Conservation (phyloP, 495 filamentous ascomycete species). For the Friedmanniomyces endolithicus region DNA sequence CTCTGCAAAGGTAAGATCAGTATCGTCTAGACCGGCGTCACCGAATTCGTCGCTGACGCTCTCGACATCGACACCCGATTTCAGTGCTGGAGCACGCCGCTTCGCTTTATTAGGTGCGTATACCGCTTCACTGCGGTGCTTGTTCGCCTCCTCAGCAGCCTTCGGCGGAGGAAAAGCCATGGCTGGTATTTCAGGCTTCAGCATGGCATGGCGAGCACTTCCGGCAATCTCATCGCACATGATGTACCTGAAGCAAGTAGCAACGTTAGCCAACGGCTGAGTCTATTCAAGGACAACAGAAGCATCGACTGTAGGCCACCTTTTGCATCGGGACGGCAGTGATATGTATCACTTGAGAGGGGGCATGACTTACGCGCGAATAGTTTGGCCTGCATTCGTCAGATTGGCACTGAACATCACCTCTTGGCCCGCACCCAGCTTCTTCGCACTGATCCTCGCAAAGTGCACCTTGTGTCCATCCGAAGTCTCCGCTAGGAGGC, state of each 20-base stretch:
- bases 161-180: slow-evolving; percentile 38
- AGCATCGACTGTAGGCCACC: too few species aligned
- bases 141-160: slow-evolving; percentile 17
- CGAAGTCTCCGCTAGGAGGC: slow-evolving; percentile 62
- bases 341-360: too few species aligned
- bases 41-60: slow-evolving; percentile 37
- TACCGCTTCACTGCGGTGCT: not conserved
- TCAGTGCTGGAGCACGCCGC: slow-evolving; percentile 5
- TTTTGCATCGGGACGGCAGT: too few species aligned
- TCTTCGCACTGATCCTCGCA: slow-evolving; percentile 56
- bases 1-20: slow-evolving; percentile 39
- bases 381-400: slow-evolving; percentile 40
- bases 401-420: slow-evolving; percentile 50
- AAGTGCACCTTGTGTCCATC: slow-evolving; percentile 68
- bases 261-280: too few species aligned
- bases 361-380: slow-evolving; percentile 38
- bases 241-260: slow-evolving; percentile 34
- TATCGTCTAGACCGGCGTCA: slow-evolving; percentile 45
- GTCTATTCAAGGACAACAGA: too few species aligned
- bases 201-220: slow-evolving; percentile 48
- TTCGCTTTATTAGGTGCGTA: slow-evolving; percentile 16
- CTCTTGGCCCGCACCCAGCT: slow-evolving; percentile 50
- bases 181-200: slow-evolving; percentile 50
- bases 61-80: not conserved
- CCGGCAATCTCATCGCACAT: slow-evolving; percentile 90